phyloP scores from a whole-genome alignment of 192 early-diverging fungal genomes.

The Glomus cerebriforme region DNA sequence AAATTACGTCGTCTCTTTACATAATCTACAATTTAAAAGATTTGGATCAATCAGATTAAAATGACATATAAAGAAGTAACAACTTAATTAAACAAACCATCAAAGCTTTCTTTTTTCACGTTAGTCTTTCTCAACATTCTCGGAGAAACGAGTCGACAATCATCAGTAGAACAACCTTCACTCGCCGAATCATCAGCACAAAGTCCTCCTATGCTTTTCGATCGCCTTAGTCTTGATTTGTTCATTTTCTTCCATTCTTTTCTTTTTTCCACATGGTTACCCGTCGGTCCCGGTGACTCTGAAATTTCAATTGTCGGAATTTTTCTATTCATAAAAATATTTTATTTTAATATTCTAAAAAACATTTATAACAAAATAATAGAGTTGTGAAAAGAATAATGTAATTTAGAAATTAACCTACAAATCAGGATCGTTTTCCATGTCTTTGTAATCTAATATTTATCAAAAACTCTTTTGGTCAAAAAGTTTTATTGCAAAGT shows the following conservation, averaged over 20 bases:
- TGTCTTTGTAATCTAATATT: neutral
- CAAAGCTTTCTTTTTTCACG: conserved; percentile 32
- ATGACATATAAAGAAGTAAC: neutral
- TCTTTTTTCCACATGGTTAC: neutral
- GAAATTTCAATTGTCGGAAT: conserved; percentile 15
- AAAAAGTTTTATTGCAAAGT: neutral
- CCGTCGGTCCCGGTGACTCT: conserved; percentile 4
- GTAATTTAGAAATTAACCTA: neutral
- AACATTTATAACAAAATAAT: neutral
- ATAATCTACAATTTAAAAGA: conserved; percentile 38
- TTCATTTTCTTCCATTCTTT: neutral
- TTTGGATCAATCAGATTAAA: neutral
- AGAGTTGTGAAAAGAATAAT: neutral
- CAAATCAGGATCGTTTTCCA: neutral
- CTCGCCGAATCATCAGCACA: conserved; percentile 25
- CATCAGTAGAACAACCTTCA: conserved; percentile 26
- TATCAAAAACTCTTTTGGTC: too few species aligned
- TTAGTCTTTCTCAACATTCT: conserved; percentile 25
- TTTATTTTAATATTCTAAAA: neutral
- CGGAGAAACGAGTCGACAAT: conserved; percentile 18
- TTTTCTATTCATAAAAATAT: conserved; percentile 1
- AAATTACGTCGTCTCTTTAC: conserved; percentile 43
- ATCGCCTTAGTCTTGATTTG: conserved; percentile 5
- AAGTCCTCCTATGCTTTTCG: conserved; percentile 12
- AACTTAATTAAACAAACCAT: conserved; percentile 25